phyloP scores from a whole-genome alignment of 2,329 filamentous ascomycete species.

The Calonectria leucothoes region DNA sequence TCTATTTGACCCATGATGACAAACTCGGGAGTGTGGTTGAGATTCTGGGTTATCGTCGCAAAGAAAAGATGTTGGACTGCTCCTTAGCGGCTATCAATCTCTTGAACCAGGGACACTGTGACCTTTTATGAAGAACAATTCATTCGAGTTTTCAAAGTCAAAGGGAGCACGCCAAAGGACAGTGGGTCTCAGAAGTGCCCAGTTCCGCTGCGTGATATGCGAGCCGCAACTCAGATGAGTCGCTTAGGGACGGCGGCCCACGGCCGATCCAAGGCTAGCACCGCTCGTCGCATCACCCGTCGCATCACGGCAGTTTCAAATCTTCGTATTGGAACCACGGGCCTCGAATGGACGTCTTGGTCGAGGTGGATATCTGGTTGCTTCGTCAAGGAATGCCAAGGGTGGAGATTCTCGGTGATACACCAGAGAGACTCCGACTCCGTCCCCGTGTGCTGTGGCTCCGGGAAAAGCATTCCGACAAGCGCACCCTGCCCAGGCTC shows the following conservation, averaged over 20 bases:
- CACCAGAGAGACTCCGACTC: background rate
- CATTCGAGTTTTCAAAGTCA: background rate
- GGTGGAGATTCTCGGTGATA: constrained; percentile 9
- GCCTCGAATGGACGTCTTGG: background rate
- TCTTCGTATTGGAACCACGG: background rate
- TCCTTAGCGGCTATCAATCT: background rate
- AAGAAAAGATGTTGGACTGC: background rate
- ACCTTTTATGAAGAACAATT: background rate
- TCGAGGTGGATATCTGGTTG: background rate
- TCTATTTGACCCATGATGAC: constrained; percentile 73
- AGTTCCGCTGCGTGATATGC: background rate
- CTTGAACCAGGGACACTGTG: background rate
- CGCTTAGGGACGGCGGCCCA: background rate
- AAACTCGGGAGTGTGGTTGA: constrained; percentile 51
- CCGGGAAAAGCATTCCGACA: background rate
- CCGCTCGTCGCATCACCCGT: background rate
- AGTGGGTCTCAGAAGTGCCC: background rate
- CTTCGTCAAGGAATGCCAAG: background rate
- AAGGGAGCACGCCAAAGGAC: background rate
- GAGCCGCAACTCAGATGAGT: background rate
- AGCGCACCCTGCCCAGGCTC: no score
- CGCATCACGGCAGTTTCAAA: background rate
- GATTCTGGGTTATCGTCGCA: no score
- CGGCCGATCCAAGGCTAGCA: background rate
- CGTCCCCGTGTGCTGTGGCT: background rate